phyloP scores from a whole-genome alignment of 1,139 yeast genomes.

The Kodamaea ohmeri region DNA sequence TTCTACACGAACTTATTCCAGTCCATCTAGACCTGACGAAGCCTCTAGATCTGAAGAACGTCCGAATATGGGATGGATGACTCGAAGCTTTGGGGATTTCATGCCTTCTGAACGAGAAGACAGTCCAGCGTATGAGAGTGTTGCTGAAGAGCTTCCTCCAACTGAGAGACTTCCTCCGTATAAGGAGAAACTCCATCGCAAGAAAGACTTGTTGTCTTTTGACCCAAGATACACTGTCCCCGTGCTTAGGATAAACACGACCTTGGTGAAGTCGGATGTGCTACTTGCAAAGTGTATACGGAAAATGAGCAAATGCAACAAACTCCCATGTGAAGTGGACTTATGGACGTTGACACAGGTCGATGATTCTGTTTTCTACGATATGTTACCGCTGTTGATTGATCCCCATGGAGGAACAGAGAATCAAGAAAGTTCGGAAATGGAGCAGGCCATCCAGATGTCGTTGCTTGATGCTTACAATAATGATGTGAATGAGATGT shows the following conservation, averaged over 20 bases:
- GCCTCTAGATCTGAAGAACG: background rate
- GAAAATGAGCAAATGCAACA: slow-evolving; percentile 27
- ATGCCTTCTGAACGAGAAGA: background rate
- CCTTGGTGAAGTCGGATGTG: slow-evolving; percentile 27
- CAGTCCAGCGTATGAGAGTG: slow-evolving; percentile 1
- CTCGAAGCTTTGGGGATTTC: background rate
- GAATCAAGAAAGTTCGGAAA: slow-evolving; percentile 5
- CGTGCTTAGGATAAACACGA: slow-evolving; percentile 35
- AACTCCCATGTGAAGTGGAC: slow-evolving; percentile 34
- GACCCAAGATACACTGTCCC: slow-evolving; percentile 41
- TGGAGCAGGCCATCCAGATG: slow-evolving; percentile 12
- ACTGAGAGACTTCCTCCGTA: slow-evolving; percentile 33
- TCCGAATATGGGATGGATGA: background rate
- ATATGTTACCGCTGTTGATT: slow-evolving; percentile 26
- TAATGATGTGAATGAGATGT: slow-evolving; percentile 8
- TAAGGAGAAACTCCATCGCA: slow-evolving; percentile 34
- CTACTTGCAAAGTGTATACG: slow-evolving; percentile 27
- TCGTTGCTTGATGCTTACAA: slow-evolving; percentile 13
- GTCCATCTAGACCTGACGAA: no score
- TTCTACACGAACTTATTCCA: no score
- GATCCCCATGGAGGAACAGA: slow-evolving; percentile 4
- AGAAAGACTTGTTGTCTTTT: slow-evolving; percentile 38
- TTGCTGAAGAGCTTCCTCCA: background rate
- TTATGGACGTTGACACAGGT: slow-evolving; percentile 39
- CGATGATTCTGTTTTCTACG: slow-evolving; percentile 37